Evolutionary conservation across 2,329 filamentous ascomycete genomes (phyloP).

Genomic region (Alternaria tenuissima): DNA sequence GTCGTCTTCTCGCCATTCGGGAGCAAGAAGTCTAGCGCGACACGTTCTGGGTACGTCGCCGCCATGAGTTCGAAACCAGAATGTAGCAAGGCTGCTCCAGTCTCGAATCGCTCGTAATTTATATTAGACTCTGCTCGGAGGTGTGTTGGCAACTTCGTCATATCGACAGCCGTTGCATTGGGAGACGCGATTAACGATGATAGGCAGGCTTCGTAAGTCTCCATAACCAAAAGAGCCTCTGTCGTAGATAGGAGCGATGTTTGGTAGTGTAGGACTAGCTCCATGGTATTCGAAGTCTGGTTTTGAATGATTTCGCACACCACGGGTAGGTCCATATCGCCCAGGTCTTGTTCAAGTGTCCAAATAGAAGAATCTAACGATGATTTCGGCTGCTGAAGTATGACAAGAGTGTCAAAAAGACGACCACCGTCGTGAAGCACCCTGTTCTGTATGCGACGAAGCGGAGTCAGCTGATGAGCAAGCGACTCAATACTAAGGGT

Average conservation of each 20-base stretch:
- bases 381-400: conserved; percentile 72
- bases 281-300: conserved; percentile 60
- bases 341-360: conserved; percentile 60
- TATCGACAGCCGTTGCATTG: conserved; percentile 31
- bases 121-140: conserved; percentile 40
- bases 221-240: conserved; percentile 38
- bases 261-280: conserved; percentile 68
- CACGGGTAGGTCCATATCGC: conserved; percentile 77
- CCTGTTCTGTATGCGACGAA: conserved; percentile 73
- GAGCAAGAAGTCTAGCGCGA: conserved; percentile 52
- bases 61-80: conserved; percentile 51
- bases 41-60: conserved; percentile 29
- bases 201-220: conserved; percentile 41
- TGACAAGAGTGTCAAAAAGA: conserved; percentile 81
- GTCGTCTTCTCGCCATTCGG: conserved; percentile 34
- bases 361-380: conserved; percentile 60
- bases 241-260: conserved; percentile 35
- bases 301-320: conserved; percentile 77
- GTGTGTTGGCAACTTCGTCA: conserved; percentile 26
- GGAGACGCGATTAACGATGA: conserved; percentile 34
- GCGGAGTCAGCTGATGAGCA: conserved; percentile 75
- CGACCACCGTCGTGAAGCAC: conserved; percentile 56
- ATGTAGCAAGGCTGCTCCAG: conserved; percentile 40
- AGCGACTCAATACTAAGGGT: conserved; percentile 68
- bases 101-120: conserved; percentile 18